Evolutionary conservation across 108 stramenopile species (phyloP).

Genomic region (Hondaea fermentalgiana): DNA sequence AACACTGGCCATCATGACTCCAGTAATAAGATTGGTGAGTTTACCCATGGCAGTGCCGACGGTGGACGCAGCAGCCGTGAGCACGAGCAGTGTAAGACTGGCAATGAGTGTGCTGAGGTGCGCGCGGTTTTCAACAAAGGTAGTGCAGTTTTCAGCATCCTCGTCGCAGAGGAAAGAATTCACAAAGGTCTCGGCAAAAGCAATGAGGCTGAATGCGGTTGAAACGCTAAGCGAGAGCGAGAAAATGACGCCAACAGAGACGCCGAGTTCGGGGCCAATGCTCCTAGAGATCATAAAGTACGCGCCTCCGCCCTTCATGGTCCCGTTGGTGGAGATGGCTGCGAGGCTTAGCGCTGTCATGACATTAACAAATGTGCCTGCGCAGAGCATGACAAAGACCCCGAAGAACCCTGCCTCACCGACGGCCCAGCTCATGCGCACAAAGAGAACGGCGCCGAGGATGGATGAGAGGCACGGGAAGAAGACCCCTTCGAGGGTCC

Average conservation of each 20-base stretch:
- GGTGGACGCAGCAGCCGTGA: neutral
- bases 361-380: neutral
- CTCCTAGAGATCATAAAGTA: slow-evolving; percentile 25
- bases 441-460: slow-evolving; percentile 12
- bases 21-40: neutral
- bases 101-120: neutral
- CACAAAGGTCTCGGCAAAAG: slow-evolving; percentile 8
- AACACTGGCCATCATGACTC: neutral
- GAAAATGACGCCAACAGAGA: slow-evolving; percentile 18
- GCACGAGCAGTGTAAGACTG: neutral
- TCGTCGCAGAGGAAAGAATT: neutral
- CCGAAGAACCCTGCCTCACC: slow-evolving; percentile 17
- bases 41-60: neutral
- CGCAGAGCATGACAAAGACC: neutral
- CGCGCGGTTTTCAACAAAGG: neutral
- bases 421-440: slow-evolving; percentile 14
- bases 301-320: slow-evolving; percentile 12
- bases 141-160: neutral
- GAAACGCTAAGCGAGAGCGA: neutral
- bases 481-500: neutral
- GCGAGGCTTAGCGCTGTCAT: neutral
- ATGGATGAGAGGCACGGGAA: slow-evolving; percentile 19
- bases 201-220: slow-evolving; percentile 16
- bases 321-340: slow-evolving; percentile 13
- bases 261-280: slow-evolving; percentile 26